Percentiles rank a stretch among this genome's conserved stretches.
These are phyloP conservation scores for Scutellaria minor DNA, from an alignment of 257 asterid species.

Conservation along the genomic window DNA sequence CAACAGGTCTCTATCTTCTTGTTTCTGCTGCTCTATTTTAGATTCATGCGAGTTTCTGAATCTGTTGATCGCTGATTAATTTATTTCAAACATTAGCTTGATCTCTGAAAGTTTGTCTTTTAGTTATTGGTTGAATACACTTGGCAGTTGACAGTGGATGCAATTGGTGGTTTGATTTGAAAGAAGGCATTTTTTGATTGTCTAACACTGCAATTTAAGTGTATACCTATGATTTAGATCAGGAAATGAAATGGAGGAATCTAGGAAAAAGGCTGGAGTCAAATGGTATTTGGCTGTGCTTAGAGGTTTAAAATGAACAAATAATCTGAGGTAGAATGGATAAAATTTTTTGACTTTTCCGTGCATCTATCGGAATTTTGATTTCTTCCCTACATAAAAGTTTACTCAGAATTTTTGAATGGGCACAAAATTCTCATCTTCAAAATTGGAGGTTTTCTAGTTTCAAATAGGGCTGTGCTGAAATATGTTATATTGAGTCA, in stretches of 20 bases:
- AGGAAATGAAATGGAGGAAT: conserved; percentile 11
- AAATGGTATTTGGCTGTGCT: not conserved
- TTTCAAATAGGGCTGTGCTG: not conserved
- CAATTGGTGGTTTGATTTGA: not conserved
- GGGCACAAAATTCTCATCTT: not conserved
- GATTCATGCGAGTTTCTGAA: not conserved
- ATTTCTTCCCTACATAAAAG: not conserved
- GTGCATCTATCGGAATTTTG: not conserved
- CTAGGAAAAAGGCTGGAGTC: not conserved
- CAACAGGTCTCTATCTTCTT: conserved; percentile 61
- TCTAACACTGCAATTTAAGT: not conserved
- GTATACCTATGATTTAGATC: conserved; percentile 6
- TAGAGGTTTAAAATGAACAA: not conserved
- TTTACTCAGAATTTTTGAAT: not conserved
- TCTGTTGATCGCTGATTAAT: not conserved
- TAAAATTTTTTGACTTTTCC: not conserved
- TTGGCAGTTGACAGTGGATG: not conserved
- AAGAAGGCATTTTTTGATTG: not conserved
- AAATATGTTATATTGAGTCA: conserved; percentile 1
- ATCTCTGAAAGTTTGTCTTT: conserved; percentile 15
- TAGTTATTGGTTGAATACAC: conserved; percentile 1
- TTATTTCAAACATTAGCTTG: not conserved
- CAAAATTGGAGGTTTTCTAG: not conserved
- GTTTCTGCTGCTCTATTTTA: not conserved
- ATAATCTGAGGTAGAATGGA: not conserved